Percentiles rank a stretch among this genome's conserved stretches.
These are phyloP conservation scores for Ceratocystiopsis sp. DNA, from an alignment of 2,329 filamentous ascomycete species.

Conservation along the genomic window DNA sequence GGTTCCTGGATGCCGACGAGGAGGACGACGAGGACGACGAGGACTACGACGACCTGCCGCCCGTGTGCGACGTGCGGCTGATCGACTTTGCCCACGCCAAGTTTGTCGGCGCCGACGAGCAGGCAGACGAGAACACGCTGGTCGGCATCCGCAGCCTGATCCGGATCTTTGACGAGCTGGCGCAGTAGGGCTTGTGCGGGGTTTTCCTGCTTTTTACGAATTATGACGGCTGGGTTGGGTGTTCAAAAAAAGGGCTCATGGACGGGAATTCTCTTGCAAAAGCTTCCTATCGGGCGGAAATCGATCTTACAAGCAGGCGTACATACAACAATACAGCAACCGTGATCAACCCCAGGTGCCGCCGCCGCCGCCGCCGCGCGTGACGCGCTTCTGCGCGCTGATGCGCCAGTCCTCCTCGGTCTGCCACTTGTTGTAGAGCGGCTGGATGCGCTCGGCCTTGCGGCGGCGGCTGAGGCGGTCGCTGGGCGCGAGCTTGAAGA, in stretches of 20 bases:
- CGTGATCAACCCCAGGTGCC: constrained; percentile 68
- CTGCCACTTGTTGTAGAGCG: constrained; percentile 81
- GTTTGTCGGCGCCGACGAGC: constrained; percentile 68
- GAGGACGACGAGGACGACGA: constrained; percentile 31
- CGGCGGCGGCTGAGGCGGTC: constrained; percentile 80
- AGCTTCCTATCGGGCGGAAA: no score
- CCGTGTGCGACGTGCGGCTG: constrained; percentile 64
- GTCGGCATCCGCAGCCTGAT: constrained; percentile 55
- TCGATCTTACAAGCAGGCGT: no score
- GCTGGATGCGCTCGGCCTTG: constrained; percentile 87
- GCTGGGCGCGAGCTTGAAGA: constrained; percentile 91
- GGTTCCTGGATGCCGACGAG: constrained; percentile 23
- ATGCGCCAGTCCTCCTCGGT: constrained; percentile 92
- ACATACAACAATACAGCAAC: no score
- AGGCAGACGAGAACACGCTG: constrained; percentile 72
- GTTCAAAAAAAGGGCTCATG: no score
- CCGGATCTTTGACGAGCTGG: constrained; percentile 53
- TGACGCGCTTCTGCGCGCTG: constrained; percentile 70
- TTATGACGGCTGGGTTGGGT: no score
- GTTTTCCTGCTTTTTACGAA: no score
- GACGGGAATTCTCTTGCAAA: no score
- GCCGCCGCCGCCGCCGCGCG: constrained; percentile 65
- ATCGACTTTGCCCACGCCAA: constrained; percentile 94
- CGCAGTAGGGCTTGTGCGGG: constrained; percentile 12
- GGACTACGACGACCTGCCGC: constrained; percentile 38